A percentile compares a stretch with the other conserved stretches of the same genome.
These are phyloP conservation scores for Hippophae gyantsensis DNA, from an alignment of 306 rosid species.

Conservation along the genomic window DNA sequence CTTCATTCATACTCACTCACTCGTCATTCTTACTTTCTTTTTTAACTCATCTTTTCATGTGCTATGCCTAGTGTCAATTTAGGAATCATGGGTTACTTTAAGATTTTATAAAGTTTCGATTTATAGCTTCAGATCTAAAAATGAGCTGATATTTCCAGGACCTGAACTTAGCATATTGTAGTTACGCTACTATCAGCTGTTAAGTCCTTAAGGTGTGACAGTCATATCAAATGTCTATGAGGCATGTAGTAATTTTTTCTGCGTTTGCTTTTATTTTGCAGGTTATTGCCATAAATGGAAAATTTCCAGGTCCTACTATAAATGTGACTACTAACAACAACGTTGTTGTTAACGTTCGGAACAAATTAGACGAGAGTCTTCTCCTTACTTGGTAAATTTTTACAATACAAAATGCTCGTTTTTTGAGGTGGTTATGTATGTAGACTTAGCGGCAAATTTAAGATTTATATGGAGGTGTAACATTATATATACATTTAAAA, in stretches of 20 bases:
- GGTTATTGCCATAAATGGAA: conserved; percentile 80
- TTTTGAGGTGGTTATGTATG: conserved; percentile 1
- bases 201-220: too few relatives aligned
- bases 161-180: conserved; percentile 1
- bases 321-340: conserved; percentile 87
- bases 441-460: background rate
- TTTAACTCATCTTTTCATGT: conserved; percentile 1
- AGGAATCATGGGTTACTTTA: conserved; percentile 21
- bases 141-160: conserved; percentile 4
- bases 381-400: conserved; percentile 70
- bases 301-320: conserved; percentile 82
- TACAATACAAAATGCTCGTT: conserved; percentile 3
- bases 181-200: background rate
- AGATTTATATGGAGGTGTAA: too few relatives aligned
- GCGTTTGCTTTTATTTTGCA: conserved; percentile 30
- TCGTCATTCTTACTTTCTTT: background rate
- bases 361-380: conserved; percentile 80
- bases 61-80: conserved; percentile 6
- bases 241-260: conserved; percentile 5
- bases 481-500: too few relatives aligned
- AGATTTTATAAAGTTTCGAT: conserved; percentile 19
- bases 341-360: conserved; percentile 68
- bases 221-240: background rate
- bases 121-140: conserved; percentile 36
- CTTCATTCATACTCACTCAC: background rate